Base-by-base conservation (phyloP, 345 rosid species). In the Sisymbrium altissimum region DNA sequence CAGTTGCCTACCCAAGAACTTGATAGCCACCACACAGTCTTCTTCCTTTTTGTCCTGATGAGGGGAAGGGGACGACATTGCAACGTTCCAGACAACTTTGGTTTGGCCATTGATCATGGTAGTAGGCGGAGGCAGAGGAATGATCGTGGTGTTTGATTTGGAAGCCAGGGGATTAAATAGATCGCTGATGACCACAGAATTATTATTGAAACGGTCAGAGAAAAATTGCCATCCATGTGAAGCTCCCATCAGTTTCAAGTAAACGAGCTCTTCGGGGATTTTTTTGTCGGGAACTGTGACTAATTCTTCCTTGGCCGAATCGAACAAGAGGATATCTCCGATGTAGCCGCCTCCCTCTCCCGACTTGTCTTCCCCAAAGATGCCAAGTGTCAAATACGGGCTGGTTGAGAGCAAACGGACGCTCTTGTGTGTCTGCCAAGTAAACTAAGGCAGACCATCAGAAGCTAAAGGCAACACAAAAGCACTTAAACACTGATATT, bases 41-140 rank as follows among this genome's bases (percentile, higher is more conserved):
- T 64, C 11, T 3, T 64, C 38, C 3, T 62, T 33, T 25, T 41
- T 41, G 17, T 41, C 46, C n/a, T 41, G 46, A n/a, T 43, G 46
- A 43, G 50, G 49, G 7, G 30, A 19, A 19, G 48, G 12, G 11
- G 65, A 38, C 0, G 67, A 63, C 68, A 63, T 44, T 25, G 68
- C 68, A 36, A 63, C 68, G 32, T 63, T 63, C 53, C 68, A 63
- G 8, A 63, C 38, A 0, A 5, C 27, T 9, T 63, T 0, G 17
- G 68, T 44, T 29, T 63, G 68, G 53, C 68, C 17, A 43, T 8
- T 43, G 3, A 0, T 2, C 27, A 63, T 3, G 23, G 39, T 15
- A 63, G 68, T 44, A n/a, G 29, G 39, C n/a, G 4, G 11, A 44
- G 68, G 55, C 39, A 64, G 68, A 45, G 40, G 21, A 27, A 64